Percentiles rank a stretch among this genome's conserved stretches.
phyloP scores from a whole-genome alignment of 2,329 filamentous ascomycete genomes.

The Calonectria naviculata region DNA sequence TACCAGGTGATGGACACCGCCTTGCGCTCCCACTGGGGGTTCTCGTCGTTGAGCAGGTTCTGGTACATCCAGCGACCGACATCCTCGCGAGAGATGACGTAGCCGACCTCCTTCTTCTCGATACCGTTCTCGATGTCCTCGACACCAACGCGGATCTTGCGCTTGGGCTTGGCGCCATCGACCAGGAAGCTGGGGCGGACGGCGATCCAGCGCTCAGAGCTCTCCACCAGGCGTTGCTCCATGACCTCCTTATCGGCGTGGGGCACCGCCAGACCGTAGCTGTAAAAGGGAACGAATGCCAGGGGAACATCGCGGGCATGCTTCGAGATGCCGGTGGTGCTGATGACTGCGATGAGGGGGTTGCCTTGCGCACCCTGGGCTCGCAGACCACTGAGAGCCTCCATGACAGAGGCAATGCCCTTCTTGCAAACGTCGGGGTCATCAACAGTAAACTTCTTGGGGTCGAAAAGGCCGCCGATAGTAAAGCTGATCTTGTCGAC shows the following conservation, averaged over 20 bases:
- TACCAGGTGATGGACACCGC: constrained; percentile 44
- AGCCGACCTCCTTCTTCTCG: constrained; percentile 52
- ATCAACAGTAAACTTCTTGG: constrained; percentile 41
- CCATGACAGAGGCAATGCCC: constrained; percentile 48
- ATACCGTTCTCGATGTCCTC: constrained; percentile 46
- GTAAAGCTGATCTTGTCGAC: constrained; percentile 53
- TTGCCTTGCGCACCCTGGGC: constrained; percentile 30
- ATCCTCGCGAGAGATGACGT: constrained; percentile 53
- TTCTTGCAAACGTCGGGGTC: constrained; percentile 55
- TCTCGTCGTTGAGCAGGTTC: constrained; percentile 42
- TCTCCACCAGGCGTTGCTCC: constrained; percentile 49
- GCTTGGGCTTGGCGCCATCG: constrained; percentile 34
- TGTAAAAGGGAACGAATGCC: constrained; percentile 55
- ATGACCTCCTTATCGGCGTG: constrained; percentile 60
- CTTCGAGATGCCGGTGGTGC: constrained; percentile 53
- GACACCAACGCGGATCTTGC: constrained; percentile 43
- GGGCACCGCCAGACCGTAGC: constrained; percentile 51
- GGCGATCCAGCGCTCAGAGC: constrained; percentile 46
- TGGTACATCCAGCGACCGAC: constrained; percentile 55
- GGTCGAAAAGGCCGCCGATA: constrained; percentile 48
- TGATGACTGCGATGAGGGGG: constrained; percentile 52
- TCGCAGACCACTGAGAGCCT: constrained; percentile 42
- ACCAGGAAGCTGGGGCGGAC: constrained; percentile 51
- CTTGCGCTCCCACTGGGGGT: constrained; percentile 40
- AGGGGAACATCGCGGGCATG: constrained; percentile 47